These are phyloP conservation scores for Brasenia schreberi DNA, from an alignment of 164 flowering plant species.

Conservation along the genomic window DNA sequence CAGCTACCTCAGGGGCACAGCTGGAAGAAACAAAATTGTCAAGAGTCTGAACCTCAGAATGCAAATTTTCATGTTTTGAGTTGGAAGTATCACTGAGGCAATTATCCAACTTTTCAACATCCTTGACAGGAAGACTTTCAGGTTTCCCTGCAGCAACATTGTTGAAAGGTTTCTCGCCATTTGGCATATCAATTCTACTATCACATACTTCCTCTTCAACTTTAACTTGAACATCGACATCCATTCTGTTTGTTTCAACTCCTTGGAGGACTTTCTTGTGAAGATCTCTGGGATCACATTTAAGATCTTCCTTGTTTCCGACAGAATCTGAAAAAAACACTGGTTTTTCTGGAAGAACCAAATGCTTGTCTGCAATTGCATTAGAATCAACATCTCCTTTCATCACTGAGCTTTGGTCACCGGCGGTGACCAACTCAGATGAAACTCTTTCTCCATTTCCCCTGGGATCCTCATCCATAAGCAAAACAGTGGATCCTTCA, in stretches of 20 bases:
- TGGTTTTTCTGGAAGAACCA: neutral
- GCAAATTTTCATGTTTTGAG: conserved; percentile 10
- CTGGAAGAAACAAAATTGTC: conserved; percentile 11
- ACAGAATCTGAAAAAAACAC: neutral
- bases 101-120: conserved; percentile 15
- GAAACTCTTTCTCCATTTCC: conserved; percentile 13
- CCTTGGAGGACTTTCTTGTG: conserved; percentile 9
- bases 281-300: neutral
- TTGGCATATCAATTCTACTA: conserved; percentile 14
- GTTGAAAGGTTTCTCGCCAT: conserved; percentile 15
- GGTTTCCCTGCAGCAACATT: conserved; percentile 13
- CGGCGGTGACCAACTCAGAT: neutral
- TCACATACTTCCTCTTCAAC: conserved; percentile 19
- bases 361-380: neutral
- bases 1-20: conserved; percentile 15
- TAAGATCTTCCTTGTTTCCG: neutral
- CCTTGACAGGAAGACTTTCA: conserved; percentile 8
- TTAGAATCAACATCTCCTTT: neutral
- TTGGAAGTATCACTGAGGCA: conserved; percentile 8
- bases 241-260: conserved; percentile 11
- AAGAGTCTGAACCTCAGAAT: conserved; percentile 13
- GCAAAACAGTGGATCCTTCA: conserved; percentile 21
- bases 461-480: conserved; percentile 16
- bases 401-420: neutral
- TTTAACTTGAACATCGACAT: conserved; percentile 17